phyloP scores from a whole-genome alignment of 192 early-diverging fungal species.

The Jimgerdemannia flammicorona region DNA sequence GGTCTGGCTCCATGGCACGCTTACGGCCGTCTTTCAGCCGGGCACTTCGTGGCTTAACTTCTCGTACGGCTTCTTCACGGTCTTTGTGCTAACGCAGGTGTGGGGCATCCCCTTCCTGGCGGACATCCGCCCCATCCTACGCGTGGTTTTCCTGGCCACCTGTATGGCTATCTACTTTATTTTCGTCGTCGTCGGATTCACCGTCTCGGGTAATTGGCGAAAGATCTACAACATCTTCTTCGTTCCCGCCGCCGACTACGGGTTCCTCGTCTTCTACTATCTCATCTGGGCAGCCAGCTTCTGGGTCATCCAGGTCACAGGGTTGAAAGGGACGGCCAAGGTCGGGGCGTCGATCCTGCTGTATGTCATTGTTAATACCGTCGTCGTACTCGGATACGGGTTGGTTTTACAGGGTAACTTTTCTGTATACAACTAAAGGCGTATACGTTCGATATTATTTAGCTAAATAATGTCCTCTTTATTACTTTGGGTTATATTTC shows the following conservation, averaged over 20 bases:
- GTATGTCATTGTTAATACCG: no score
- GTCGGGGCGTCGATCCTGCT: no score
- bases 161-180: neutral
- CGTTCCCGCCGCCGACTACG: neutral
- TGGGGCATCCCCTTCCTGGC: constrained; percentile 6
- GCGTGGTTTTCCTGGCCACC: neutral
- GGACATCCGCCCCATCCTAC: neutral
- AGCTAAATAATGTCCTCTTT: no score
- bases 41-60: constrained; percentile 29
- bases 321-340: no score
- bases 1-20: constrained; percentile 25
- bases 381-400: no score
- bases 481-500: no score
- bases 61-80: constrained; percentile 18
- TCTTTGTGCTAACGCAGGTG: constrained; percentile 28
- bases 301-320: neutral
- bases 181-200: constrained; percentile 2
- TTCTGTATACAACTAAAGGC: no score
- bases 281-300: neutral
- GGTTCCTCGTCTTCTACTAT: neutral
- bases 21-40: constrained; percentile 26
- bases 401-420: no score
- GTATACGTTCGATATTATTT: no score
- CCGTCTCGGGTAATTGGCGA: neutral
- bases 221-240: neutral